Conservation (phyloP, 2,329 filamentous ascomycete species). For the Penicillium vulpinum region DNA sequence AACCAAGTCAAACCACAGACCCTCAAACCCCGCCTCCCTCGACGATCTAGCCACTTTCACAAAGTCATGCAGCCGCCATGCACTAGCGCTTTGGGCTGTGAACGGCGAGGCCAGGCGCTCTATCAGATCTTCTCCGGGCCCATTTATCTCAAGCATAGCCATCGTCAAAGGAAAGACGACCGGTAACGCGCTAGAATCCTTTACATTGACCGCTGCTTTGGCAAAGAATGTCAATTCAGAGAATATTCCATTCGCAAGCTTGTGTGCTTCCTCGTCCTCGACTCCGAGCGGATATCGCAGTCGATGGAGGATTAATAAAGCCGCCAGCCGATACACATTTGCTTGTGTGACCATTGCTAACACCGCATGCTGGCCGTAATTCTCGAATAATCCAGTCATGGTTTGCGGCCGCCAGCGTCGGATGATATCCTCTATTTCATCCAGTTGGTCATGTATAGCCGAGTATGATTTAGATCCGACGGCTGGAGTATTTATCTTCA, state of each 20-base stretch:
- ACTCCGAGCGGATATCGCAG: constrained; percentile 33
- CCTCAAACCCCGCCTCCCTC: constrained; percentile 18
- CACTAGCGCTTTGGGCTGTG: constrained; percentile 19
- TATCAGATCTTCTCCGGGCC: constrained; percentile 21
- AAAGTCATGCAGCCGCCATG: constrained; percentile 21
- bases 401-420: constrained; percentile 21
- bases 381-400: constrained; percentile 14
- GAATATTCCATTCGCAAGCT: constrained; percentile 25
- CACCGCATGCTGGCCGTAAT: constrained; percentile 28
- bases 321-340: constrained; percentile 30
- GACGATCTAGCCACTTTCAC: constrained; percentile 21
- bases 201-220: constrained; percentile 3
- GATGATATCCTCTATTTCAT: constrained; percentile 18
- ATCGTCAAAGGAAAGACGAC: constrained; percentile 26
- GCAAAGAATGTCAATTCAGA: constrained; percentile 22
- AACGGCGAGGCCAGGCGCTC: constrained; percentile 20
- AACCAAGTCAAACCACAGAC: constrained; percentile 28
- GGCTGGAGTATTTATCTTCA: constrained; percentile 13
- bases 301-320: constrained; percentile 33
- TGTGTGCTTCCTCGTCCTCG: constrained; percentile 23
- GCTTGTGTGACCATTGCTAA: constrained; percentile 33
- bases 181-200: constrained; percentile 19
- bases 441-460: constrained; percentile 17
- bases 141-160: constrained; percentile 26
- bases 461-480: constrained; percentile 6